These are phyloP conservation scores for Penicillium sp. DNA, from an alignment of 2,329 filamentous ascomycete genomes.

Conservation along the genomic window DNA sequence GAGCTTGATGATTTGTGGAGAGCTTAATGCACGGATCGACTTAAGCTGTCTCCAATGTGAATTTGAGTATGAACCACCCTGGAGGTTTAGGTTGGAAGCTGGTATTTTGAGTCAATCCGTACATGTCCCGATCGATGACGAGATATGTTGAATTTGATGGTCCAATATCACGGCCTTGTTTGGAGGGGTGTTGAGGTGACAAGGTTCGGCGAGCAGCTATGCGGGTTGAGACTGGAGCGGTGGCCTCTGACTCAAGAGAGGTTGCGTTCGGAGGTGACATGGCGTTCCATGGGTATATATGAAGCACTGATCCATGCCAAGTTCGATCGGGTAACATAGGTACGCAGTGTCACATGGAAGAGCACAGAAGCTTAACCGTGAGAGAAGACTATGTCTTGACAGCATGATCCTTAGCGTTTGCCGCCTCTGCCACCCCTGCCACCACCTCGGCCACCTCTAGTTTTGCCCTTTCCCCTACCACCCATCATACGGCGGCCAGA, in stretches of 20 bases:
- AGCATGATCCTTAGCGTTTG: conserved; percentile 5
- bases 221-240: conserved; percentile 60
- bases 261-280: background rate
- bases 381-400: background rate
- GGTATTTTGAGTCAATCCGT: conserved; percentile 52
- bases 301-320: background rate
- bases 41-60: conserved; percentile 59
- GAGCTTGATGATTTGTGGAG: conserved; percentile 26
- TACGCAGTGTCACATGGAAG: background rate
- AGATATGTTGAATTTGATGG: conserved; percentile 50
- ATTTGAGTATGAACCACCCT: conserved; percentile 51
- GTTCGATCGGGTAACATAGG: background rate
- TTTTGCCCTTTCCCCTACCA: conserved; percentile 21
- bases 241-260: conserved; percentile 42
- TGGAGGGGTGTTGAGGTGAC: conserved; percentile 57
- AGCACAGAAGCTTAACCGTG: background rate
- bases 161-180: conserved; percentile 54
- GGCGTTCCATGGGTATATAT: background rate
- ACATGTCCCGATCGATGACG: conserved; percentile 47
- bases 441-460: conserved; percentile 23
- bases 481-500: conserved; percentile 14
- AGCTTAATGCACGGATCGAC: conserved; percentile 50
- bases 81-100: conserved; percentile 53
- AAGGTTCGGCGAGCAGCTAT: conserved; percentile 51
- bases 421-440: conserved; percentile 15